Evolutionary conservation across 768 basidiomycete species (phyloP), one percentile per base, ranked within the genome.

Genomic region (Termitomyces sp.): DNA sequence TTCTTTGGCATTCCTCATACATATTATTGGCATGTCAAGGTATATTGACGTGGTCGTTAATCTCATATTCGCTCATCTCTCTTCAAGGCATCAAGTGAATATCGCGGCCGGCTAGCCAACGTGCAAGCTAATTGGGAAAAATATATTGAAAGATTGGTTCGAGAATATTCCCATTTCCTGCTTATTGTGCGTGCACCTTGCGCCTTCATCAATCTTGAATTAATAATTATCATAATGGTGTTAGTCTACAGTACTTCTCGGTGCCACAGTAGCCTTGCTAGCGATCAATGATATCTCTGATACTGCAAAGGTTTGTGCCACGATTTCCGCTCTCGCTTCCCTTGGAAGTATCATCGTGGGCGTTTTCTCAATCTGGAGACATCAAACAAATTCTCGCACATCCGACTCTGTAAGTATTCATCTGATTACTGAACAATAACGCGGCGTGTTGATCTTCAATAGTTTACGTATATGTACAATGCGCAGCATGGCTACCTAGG

Each of bases 381-480:
- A 83, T 62, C 81, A 82, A 62, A 71, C 75, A 12, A 80, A 80
- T 56, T 73, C 73, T 9, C 69, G 72, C 26, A 74, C 74, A 10
- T 68, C 70, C 5, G 74, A 80, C 53, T 81, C 80, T 31, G 79
- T 79, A 54, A 28, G 75, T 22, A 26, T 28, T 61, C 10, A 13
- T 18, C 3, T 41, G 4, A 15, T 36, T 33, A 20, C 16, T 51
- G 31, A 47, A 15, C 16, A 22, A 24, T 39, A 22, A 55, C 29
- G n/a, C n/a, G 20, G 42, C n/a, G 26, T 51, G 49, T 24, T 39
- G 28, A 56, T 28, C 36, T 28, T 26, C 16, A 42, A 58, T 37
- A 82, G 82, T 81, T 79, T 62, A 76, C 79, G 3, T 83, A 83
- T 63, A 77, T 83, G 69, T 72, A 80, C 56, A 83, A 83, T 51